Base-by-base conservation (phyloP, 345 rosid genomes). In the Salix dunnii region DNA sequence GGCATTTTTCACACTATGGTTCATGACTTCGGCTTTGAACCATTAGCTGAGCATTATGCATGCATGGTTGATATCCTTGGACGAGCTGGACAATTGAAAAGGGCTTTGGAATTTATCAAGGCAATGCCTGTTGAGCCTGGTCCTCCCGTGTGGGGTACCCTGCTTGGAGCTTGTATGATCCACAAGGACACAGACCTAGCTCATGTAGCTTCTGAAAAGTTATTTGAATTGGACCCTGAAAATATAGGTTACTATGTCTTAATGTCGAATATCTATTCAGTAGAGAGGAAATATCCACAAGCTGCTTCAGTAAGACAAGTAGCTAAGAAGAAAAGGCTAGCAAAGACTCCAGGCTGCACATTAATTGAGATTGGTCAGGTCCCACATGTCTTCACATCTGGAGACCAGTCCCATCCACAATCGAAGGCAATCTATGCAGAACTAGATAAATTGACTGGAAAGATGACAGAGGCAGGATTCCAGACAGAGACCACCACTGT, bases 21-120 rank as follows among this genome's bases (percentile, higher is more conserved):
- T 25, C 86, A 87, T 74, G 81, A 48, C 71, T 83, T 82, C 42
- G 79, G 91, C 65, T 80, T 89, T 64, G 82, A 90, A 85, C 96
- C 97, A 46, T 77, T 85, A 63, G 74, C 85, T 8, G 90, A 88
- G 86, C 97, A 93, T 83, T 88, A 90, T 74, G 94, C 97, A 17
- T 91, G 93, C 83, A 74, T 90, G 92, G 92, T 93, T 46, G 97
- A 91, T 84, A 85, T 91, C 79, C 87, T 90, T 67, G 96, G 96
- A 67, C 87, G 96, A 80, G 91, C 94, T 74, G 97, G 97, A 79
- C 74, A 84, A 63, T 84, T 93, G 80, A 82, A 90, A 77, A 80
- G 75, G 82, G 97, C 97, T 72, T 76, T 89, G 78, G 81, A 81
- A 28, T 93, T 93, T 66, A 89, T 91, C 35, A 81, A 89, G 76